phyloP scores from a whole-genome alignment of 2,329 filamentous ascomycete genomes.

The Escovopsis sp. region DNA sequence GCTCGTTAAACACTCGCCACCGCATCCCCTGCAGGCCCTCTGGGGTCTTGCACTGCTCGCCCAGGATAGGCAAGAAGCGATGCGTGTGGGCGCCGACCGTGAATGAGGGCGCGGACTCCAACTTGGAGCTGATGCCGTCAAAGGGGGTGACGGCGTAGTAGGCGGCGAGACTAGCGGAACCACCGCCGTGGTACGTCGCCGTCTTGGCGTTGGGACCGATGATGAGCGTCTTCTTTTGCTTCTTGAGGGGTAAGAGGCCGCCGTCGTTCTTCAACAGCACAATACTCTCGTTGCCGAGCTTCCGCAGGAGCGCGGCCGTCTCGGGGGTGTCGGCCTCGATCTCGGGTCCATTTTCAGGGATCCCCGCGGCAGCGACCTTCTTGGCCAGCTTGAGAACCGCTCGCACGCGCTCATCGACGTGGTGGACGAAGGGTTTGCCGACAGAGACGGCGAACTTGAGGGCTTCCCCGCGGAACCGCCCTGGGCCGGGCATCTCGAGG shows the following conservation, averaged over 20 bases:
- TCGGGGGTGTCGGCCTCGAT: slow-evolving; percentile 42
- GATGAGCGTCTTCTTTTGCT: slow-evolving; percentile 44
- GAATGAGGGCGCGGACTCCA: slow-evolving; percentile 30
- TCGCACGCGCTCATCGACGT: slow-evolving; percentile 43
- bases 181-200: slow-evolving; percentile 47
- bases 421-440: slow-evolving; percentile 39
- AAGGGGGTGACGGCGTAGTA: slow-evolving; percentile 61
- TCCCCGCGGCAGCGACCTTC: slow-evolving; percentile 35
- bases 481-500: slow-evolving; percentile 45
- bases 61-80: slow-evolving; percentile 46
- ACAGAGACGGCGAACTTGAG: slow-evolving; percentile 38
- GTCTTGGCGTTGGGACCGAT: slow-evolving; percentile 44
- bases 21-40: slow-evolving; percentile 43
- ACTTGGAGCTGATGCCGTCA: slow-evolving; percentile 49
- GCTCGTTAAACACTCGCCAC: slow-evolving; percentile 48
- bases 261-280: slow-evolving; percentile 62
- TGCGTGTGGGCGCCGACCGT: slow-evolving; percentile 50
- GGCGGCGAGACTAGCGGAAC: slow-evolving; percentile 43
- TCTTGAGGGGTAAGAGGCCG: slow-evolving; percentile 46
- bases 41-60: slow-evolving; percentile 33
- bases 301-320: slow-evolving; percentile 48
- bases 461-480: slow-evolving; percentile 34
- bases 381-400: slow-evolving; percentile 46
- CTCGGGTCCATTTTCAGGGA: slow-evolving; percentile 41
- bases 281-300: slow-evolving; percentile 52